Evolutionary conservation across 108 stramenopile species (phyloP).

Genomic region (Cyclotella sp.): DNA sequence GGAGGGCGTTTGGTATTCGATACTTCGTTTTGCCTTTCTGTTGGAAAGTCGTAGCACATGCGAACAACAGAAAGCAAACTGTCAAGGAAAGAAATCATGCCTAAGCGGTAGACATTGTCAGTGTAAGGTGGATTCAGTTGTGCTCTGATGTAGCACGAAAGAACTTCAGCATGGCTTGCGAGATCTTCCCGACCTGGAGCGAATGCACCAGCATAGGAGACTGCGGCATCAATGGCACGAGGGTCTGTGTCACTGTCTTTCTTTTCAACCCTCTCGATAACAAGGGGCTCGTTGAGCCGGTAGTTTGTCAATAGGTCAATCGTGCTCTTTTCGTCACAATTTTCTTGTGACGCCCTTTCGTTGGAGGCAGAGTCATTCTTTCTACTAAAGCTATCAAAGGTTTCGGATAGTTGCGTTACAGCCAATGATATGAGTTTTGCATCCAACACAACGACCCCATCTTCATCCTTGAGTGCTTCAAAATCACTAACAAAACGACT

Average conservation of each 20-base stretch:
- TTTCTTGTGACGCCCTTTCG: background rate
- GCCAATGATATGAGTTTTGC: conserved; percentile 50
- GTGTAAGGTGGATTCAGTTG: conserved; percentile 9
- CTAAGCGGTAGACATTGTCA: background rate
- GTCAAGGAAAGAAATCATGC: conserved; percentile 29
- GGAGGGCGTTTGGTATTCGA: background rate
- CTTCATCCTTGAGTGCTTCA: conserved; percentile 5
- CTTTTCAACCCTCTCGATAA: background rate
- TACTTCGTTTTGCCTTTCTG: background rate
- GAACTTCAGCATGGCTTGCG: conserved; percentile 24
- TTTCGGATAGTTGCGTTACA: conserved; percentile 35
- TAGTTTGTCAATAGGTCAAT: conserved; percentile 23
- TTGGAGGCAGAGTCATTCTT: conserved; percentile 2
- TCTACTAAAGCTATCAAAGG: conserved; percentile 12
- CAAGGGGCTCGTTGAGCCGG: conserved; percentile 32
- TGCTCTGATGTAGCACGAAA: conserved; percentile 46
- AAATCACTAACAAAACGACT: conserved; percentile 16
- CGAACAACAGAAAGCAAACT: conserved; percentile 33
- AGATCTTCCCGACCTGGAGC: background rate
- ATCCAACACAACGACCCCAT: conserved; percentile 37
- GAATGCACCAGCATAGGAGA: conserved; percentile 17
- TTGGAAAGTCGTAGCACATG: conserved; percentile 40
- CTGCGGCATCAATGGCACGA: background rate
- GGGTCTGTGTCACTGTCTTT: background rate
- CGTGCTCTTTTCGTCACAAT: background rate